A percentile compares a stretch with the other conserved stretches of the same genome.
phyloP scores from a whole-genome alignment of 2,329 filamentous ascomycete genomes.

The Elsinoe arachidis region DNA sequence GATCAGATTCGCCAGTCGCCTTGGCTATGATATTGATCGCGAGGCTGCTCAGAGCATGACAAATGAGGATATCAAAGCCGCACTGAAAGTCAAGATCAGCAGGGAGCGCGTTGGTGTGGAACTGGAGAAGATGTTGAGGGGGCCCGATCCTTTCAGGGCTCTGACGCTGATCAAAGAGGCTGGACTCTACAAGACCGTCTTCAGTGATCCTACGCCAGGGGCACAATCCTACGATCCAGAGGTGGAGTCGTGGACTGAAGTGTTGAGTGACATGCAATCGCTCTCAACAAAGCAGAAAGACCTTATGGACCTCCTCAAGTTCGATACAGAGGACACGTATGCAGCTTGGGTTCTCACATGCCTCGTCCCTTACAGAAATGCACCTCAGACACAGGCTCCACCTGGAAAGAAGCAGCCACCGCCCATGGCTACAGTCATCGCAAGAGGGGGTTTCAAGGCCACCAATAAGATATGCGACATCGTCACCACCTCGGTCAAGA shows the following conservation, averaged over 20 bases:
- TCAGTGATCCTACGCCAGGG: conserved; percentile 53
- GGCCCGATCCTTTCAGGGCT: conserved; percentile 54
- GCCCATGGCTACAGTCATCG: conserved; percentile 55
- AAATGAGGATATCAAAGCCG: conserved; percentile 65
- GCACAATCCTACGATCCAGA: conserved; percentile 47
- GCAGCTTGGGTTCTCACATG: conserved; percentile 69
- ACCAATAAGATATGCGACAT: conserved; percentile 67
- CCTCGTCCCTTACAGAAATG: conserved; percentile 62
- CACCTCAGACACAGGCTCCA: conserved; percentile 32
- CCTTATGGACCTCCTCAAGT: conserved; percentile 40
- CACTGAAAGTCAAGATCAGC: conserved; percentile 81
- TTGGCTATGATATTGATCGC: conserved; percentile 69
- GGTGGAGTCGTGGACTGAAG: conserved; percentile 50
- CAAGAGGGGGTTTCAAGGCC: conserved; percentile 68
- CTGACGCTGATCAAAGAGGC: conserved; percentile 59
- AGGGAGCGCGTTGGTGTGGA: conserved; percentile 82
- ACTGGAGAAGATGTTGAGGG: conserved; percentile 82
- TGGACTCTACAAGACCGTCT: conserved; percentile 62
- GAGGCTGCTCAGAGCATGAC: conserved; percentile 66
- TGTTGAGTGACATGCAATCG: conserved; percentile 55
- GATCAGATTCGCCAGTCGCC: conserved; percentile 79
- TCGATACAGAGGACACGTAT: conserved; percentile 57
- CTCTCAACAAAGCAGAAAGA: conserved; percentile 34
- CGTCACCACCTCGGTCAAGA: conserved; percentile 54
- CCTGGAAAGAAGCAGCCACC: conserved; percentile 44